phyloP scores from a whole-genome alignment of 2,329 filamentous ascomycete genomes.

The Ophiocordyceps robertsii region DNA sequence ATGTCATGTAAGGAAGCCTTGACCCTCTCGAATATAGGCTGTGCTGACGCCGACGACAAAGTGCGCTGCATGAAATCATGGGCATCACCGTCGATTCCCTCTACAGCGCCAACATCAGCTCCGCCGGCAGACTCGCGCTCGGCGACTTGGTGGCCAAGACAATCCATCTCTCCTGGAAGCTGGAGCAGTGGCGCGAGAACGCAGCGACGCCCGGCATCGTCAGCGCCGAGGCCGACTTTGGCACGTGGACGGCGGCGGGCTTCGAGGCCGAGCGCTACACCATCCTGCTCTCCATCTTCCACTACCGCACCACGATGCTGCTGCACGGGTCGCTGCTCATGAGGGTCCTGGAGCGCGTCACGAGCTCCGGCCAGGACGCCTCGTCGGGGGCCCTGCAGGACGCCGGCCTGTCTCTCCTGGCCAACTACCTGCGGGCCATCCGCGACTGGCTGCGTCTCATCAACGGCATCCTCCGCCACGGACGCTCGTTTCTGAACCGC shows the following conservation, averaged over 20 bases:
- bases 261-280: slow-evolving; percentile 4
- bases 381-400: slow-evolving; percentile 5
- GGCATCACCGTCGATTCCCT: slow-evolving; percentile 7
- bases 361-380: slow-evolving; percentile 1
- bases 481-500: slow-evolving; percentile 8
- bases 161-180: slow-evolving; percentile 6
- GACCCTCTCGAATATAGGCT: too few species aligned
- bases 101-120: slow-evolving; percentile 8
- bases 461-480: slow-evolving; percentile 5
- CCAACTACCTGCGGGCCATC: slow-evolving; percentile 8
- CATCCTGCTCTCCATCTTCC: slow-evolving; percentile 5
- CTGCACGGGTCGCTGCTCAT: slow-evolving; percentile 5
- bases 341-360: slow-evolving; percentile 6
- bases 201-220: slow-evolving; percentile 3
- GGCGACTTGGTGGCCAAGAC: slow-evolving; percentile 7
- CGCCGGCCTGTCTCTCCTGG: slow-evolving; percentile 7
- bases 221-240: slow-evolving; percentile 1
- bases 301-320: slow-evolving; percentile 4
- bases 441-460: slow-evolving; percentile 9
- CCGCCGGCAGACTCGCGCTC: slow-evolving; percentile 1
- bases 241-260: slow-evolving; percentile 1
- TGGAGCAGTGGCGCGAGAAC: slow-evolving; percentile 7
- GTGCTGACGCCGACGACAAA: neutral
- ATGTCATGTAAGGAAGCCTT: slow-evolving; percentile 9
- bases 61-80: slow-evolving; percentile 8